phyloP scores from a whole-genome alignment of 176 grass and related monocot genomes.

The Microstegium vimineum region DNA sequence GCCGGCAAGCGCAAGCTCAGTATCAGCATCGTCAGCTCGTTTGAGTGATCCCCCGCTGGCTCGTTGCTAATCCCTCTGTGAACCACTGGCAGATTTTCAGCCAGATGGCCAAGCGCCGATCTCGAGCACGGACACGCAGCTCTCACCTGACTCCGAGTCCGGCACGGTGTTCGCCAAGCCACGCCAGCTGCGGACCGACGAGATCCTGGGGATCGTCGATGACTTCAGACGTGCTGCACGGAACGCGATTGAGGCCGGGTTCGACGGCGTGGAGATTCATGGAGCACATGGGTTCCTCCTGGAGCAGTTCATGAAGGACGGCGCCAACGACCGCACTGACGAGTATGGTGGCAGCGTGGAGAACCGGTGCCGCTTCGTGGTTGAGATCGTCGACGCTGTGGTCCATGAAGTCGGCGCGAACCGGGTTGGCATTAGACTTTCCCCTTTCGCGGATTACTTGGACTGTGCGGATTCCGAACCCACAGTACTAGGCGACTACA shows the following conservation, averaged over 20 bases:
- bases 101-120: neutral
- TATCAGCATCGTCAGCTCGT: neutral
- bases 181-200: neutral
- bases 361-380: conserved; percentile 27
- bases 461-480: conserved; percentile 18
- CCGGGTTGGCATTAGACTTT: conserved; percentile 18
- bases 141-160: neutral
- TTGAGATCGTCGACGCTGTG: conserved; percentile 19
- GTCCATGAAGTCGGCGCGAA: conserved; percentile 5
- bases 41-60: neutral
- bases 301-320: conserved; percentile 45
- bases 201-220: conserved; percentile 6
- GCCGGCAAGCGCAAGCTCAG: neutral
- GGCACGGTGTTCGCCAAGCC: conserved; percentile 28
- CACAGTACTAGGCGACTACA: neutral
- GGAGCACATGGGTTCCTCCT: conserved; percentile 18
- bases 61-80: too few species aligned
- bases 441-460: neutral
- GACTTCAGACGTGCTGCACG: conserved; percentile 31
- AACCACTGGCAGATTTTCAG: conserved; percentile 5
- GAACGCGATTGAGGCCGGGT: conserved; percentile 19
- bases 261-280: conserved; percentile 43
- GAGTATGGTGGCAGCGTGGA: conserved; percentile 22
- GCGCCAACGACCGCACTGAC: conserved; percentile 24
- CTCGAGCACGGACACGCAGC: conserved; percentile 22